Percentiles rank a stretch among this genome's conserved stretches.
These are phyloP conservation scores for Phytopythium vexans DNA, from an alignment of 352 stramenopile genomes.

Conservation along the genomic window DNA sequence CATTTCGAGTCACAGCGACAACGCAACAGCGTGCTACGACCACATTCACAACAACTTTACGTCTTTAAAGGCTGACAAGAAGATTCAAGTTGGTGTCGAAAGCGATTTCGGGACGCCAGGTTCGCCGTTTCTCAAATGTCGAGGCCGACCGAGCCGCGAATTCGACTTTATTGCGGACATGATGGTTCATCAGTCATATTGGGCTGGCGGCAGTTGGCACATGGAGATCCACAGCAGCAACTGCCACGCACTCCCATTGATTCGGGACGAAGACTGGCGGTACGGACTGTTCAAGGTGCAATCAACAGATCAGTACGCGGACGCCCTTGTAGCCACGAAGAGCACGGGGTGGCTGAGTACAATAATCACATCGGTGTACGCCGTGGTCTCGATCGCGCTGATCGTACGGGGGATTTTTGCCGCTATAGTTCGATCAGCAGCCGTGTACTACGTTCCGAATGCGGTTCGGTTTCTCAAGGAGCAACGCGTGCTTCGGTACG, in stretches of 20 bases:
- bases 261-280: constrained; percentile 36
- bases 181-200: constrained; percentile 55
- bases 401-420: constrained; percentile 50
- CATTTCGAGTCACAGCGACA: constrained; percentile 19
- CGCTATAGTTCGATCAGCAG: constrained; percentile 29
- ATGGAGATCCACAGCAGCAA: constrained; percentile 58
- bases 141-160: constrained; percentile 23
- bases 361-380: constrained; percentile 37
- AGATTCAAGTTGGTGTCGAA: constrained; percentile 31
- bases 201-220: constrained; percentile 44
- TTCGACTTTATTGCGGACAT: constrained; percentile 65
- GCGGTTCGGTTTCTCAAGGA: constrained; percentile 31
- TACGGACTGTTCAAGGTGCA: constrained; percentile 48
- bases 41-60: constrained; percentile 59
- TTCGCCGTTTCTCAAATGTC: constrained; percentile 47
- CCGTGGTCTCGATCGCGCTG: constrained; percentile 44
- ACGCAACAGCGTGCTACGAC: constrained; percentile 25
- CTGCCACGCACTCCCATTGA: constrained; percentile 34
- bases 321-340: constrained; percentile 42
- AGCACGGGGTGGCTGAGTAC: constrained; percentile 35
- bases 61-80: constrained; percentile 19
- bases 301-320: constrained; percentile 28
- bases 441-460: constrained; percentile 41
- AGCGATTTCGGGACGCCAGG: constrained; percentile 40
- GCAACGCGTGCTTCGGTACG: constrained; percentile 25